A percentile compares a stretch with the other conserved stretches of the same genome.
Conservation (phyloP, 306 rosid genomes). For the Argentina anserina region DNA sequence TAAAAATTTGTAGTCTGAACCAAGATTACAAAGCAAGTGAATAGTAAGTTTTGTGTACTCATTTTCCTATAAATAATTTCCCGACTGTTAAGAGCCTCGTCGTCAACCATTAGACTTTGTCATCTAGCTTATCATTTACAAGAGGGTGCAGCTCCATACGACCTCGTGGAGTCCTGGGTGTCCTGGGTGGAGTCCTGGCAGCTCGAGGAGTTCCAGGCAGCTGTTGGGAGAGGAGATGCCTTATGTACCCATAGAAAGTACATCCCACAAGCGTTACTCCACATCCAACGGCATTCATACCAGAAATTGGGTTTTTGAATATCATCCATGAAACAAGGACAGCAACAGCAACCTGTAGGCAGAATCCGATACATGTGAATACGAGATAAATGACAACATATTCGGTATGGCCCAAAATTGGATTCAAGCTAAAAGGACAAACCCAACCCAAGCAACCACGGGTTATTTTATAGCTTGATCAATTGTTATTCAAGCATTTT, state of each 20-base stretch:
- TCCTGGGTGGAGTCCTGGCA: slow-evolving; percentile 38
- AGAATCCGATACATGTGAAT: neutral
- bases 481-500: neutral
- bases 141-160: slow-evolving; percentile 86
- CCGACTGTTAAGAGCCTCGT: slow-evolving; percentile 31
- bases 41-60: slow-evolving; percentile 27
- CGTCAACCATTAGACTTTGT: slow-evolving; percentile 49
- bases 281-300: slow-evolving; percentile 73
- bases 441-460: neutral
- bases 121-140: slow-evolving; percentile 92
- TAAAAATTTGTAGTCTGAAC: slow-evolving; percentile 32
- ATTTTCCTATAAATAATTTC: slow-evolving; percentile 32
- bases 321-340: slow-evolving; percentile 94
- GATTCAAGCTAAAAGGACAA: neutral
- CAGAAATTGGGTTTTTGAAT: slow-evolving; percentile 86
- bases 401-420: neutral
- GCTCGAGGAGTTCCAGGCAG: slow-evolving; percentile 61
- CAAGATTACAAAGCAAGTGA: slow-evolving; percentile 30
- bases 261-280: slow-evolving; percentile 86
- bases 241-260: slow-evolving; percentile 88
- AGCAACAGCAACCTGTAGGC: slow-evolving; percentile 85
- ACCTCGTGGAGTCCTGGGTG: slow-evolving; percentile 57
- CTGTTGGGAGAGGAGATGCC: slow-evolving; percentile 83
- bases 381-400: neutral
- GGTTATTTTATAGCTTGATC: neutral